Base-by-base conservation (phyloP, 177 flowering plant genomes). In the Telopea speciosissima region DNA sequence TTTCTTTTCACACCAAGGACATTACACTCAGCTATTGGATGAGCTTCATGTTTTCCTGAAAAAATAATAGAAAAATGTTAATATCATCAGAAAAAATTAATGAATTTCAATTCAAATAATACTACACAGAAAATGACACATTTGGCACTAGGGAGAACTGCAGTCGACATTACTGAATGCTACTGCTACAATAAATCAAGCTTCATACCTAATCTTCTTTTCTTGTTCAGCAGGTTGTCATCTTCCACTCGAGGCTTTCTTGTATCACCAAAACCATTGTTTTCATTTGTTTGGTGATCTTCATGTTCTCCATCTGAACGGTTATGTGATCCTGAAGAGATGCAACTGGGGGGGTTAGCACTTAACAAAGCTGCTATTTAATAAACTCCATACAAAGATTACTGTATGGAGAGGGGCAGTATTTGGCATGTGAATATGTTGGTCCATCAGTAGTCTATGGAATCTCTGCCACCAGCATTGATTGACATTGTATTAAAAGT, bases 311-410 rank as follows among this genome's bases (percentile, higher is more conserved):
- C 40, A 40, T 68, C 75, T 36, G 16, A 56, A 45, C 76, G 67
- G 14, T 81, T 79, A 42, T 68, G 74, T 23, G 24, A 63, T 71
- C 92, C 92, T 86, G 78, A 5, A 74, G 60, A 71, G 77, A 58
- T n/a, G 44, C 16, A 68, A 36, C 12, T 44, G 3, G 54, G 49
- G 49, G 19, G 54, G 17, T 49, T 12, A n/a, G n/a, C n/a, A n/a
- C n/a, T n/a, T n/a, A 12, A 49, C 54, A 49, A 49, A 49, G 19
- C 40, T 36, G 40, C 40, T 49, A 49, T 12, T 49, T 49, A 13
- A 49, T 28, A 28, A 28, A 28, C 13, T 49, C 54, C 19, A 49
- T 13, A 12, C 54, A 49, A 13, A 49, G 54, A 49, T 49, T 12
- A 49, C 54, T 36, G 40, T 0, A 12, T 12, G 8, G 49, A 49